These are phyloP conservation scores for Echites panduratus DNA, from an alignment of 257 asterid genomes.

Conservation along the genomic window DNA sequence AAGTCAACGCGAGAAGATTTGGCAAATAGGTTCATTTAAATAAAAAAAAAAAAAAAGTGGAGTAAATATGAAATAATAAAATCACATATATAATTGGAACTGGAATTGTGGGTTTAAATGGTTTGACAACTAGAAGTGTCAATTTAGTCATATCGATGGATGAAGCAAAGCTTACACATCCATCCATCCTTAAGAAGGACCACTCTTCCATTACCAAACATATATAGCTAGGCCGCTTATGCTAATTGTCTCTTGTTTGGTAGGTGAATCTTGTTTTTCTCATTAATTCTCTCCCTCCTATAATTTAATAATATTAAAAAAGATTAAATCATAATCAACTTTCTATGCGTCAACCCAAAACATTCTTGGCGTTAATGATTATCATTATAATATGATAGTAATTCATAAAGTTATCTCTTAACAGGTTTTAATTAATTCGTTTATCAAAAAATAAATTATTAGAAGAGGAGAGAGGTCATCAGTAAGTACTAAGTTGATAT, in stretches of 20 bases:
- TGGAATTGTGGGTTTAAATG: constrained; percentile 19
- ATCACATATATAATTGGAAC: constrained; percentile 9
- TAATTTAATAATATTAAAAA: too few relatives aligned
- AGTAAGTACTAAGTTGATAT: too few relatives aligned
- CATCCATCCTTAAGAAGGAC: constrained; percentile 15
- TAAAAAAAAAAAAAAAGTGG: too few relatives aligned
- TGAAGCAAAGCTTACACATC: constrained; percentile 13
- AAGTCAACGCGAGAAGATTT: too few relatives aligned
- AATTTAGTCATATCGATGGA: constrained; percentile 26
- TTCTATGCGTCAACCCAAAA: neutral
- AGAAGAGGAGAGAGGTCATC: too few relatives aligned
- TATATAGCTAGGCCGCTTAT: too few relatives aligned
- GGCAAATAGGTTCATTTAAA: too few relatives aligned
- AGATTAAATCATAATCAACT: constrained; percentile 3
- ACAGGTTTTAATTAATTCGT: too few relatives aligned
- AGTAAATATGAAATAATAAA: too few relatives aligned
- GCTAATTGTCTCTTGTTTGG: constrained; percentile 10
- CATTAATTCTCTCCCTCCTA: too few relatives aligned
- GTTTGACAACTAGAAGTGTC: constrained; percentile 21
- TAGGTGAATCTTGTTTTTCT: constrained; percentile 15
- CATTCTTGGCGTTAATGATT: neutral
- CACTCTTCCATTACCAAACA: constrained; percentile 26
- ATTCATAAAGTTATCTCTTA: neutral
- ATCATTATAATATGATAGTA: neutral
- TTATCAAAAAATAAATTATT: too few relatives aligned